Conservation (phyloP, 1,284 basidiomycete genomes). For the Austroboletus olivaceoglutinosus region DNA sequence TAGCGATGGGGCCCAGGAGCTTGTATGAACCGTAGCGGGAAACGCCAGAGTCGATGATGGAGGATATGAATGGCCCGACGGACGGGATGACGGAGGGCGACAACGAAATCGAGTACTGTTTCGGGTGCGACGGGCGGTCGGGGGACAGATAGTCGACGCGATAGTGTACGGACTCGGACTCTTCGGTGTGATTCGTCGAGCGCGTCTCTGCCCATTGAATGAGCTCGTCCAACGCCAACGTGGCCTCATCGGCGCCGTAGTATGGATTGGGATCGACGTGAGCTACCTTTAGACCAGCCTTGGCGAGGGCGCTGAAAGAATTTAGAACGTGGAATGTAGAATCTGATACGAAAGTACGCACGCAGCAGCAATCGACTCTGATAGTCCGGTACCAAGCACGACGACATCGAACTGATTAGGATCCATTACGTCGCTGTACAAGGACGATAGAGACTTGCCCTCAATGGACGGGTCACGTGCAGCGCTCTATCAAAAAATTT, state of each 20-base stretch:
- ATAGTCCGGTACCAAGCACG: conserved; percentile 84
- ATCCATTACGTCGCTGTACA: too few species aligned
- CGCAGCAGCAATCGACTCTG: conserved; percentile 88
- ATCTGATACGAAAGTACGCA: conserved; percentile 48
- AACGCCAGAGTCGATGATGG: conserved; percentile 83
- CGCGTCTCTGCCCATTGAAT: conserved; percentile 59
- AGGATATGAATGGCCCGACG: conserved; percentile 75
- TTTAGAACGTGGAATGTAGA: conserved; percentile 10
- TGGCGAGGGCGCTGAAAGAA: conserved; percentile 73
- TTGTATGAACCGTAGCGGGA: conserved; percentile 89
- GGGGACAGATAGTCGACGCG: conserved; percentile 45
- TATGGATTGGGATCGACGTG: conserved; percentile 85
- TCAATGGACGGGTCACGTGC: conserved; percentile 30
- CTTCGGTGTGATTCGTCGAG: conserved; percentile 19
- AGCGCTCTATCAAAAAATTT: conserved; percentile 21
- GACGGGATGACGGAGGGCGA: conserved; percentile 82
- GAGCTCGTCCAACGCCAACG: conserved; percentile 80
- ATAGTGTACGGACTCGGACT: conserved; percentile 28
- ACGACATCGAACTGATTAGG: conserved; percentile 69
- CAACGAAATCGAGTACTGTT: conserved; percentile 85
- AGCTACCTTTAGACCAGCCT: conserved; percentile 81
- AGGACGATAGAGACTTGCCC: conserved; percentile 31
- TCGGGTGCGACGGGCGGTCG: conserved; percentile 50
- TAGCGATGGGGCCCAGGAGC: conserved; percentile 73
- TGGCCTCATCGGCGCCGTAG: conserved; percentile 85